Percentiles rank a stretch among this genome's conserved stretches.
These are phyloP conservation scores for Mortierella sp. DNA, from an alignment of 371 early-diverging fungal genomes.

Conservation along the genomic window DNA sequence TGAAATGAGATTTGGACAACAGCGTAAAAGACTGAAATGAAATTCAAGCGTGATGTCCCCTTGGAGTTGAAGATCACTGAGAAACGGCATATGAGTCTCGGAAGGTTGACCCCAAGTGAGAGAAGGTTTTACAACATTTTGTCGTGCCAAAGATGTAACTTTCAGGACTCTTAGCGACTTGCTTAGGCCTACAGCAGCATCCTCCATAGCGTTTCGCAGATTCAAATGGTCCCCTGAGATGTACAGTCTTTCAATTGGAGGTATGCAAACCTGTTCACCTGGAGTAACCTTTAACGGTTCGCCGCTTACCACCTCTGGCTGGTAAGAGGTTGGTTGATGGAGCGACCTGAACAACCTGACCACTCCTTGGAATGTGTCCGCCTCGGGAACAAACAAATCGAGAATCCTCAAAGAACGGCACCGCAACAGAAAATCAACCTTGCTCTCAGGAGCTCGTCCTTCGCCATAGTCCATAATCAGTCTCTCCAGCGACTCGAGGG, in stretches of 20 bases:
- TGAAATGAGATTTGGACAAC: conserved; percentile 32
- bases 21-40: conserved; percentile 25
- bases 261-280: conserved; percentile 4
- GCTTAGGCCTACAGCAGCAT: conserved; percentile 28
- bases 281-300: background rate
- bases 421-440: conserved; percentile 20
- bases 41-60: conserved; percentile 51
- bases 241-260: conserved; percentile 40
- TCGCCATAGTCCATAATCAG: conserved; percentile 46
- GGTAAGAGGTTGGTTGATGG: background rate
- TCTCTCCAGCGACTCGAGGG: conserved; percentile 22
- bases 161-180: conserved; percentile 34
- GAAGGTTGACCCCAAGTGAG: conserved; percentile 35
- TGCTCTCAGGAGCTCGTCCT: conserved; percentile 5
- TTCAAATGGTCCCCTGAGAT: conserved; percentile 32
- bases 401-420: conserved; percentile 33
- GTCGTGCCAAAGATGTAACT: conserved; percentile 35
- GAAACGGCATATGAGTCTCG: conserved; percentile 26
- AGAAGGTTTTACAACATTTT: conserved; percentile 10
- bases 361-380: conserved; percentile 26
- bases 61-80: conserved; percentile 43
- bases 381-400: conserved; percentile 35
- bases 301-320: background rate
- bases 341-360: conserved; percentile 12
- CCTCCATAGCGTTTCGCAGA: conserved; percentile 36